These are phyloP conservation scores for Flaveria brownii DNA, from an alignment of 129 eudicot species.

Conservation along the genomic window DNA sequence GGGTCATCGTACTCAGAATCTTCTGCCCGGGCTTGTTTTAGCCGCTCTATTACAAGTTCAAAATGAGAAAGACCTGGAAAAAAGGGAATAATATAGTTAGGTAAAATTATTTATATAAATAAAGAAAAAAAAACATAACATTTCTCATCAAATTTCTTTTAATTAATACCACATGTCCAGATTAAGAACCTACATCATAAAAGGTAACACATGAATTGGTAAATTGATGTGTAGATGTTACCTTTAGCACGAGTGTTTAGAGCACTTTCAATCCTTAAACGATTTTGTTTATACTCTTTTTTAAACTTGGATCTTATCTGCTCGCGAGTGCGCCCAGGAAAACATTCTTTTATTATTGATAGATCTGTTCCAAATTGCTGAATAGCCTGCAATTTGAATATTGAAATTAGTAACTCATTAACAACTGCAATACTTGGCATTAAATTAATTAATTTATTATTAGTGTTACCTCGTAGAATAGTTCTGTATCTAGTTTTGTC, in stretches of 20 bases:
- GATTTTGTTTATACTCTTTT: slow-evolving; percentile 75
- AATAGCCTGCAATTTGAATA: slow-evolving; percentile 51
- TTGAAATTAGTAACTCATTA: background rate
- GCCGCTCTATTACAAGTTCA: slow-evolving; percentile 51
- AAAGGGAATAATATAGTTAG: background rate
- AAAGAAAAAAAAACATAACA: background rate
- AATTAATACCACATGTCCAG: background rate
- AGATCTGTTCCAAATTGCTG: slow-evolving; percentile 84
- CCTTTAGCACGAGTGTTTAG: slow-evolving; percentile 64
- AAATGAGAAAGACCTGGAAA: slow-evolving; percentile 71
- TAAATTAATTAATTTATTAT: background rate
- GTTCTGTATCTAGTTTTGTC: slow-evolving; percentile 87
- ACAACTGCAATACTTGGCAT: background rate
- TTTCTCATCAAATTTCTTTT: background rate
- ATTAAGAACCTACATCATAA: background rate
- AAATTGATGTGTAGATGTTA: slow-evolving; percentile 21
- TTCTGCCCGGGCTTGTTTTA: slow-evolving; percentile 50
- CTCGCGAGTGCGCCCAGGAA: slow-evolving; percentile 83
- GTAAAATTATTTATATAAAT: background rate
- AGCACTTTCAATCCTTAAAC: slow-evolving; percentile 80
- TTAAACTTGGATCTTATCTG: slow-evolving; percentile 76
- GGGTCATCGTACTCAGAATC: slow-evolving; percentile 44
- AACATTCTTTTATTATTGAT: slow-evolving; percentile 74
- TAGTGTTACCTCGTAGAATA: slow-evolving; percentile 70
- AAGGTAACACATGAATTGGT: background rate